phyloP scores from a whole-genome alignment of 306 rosid species.

The Comarum palustre region DNA sequence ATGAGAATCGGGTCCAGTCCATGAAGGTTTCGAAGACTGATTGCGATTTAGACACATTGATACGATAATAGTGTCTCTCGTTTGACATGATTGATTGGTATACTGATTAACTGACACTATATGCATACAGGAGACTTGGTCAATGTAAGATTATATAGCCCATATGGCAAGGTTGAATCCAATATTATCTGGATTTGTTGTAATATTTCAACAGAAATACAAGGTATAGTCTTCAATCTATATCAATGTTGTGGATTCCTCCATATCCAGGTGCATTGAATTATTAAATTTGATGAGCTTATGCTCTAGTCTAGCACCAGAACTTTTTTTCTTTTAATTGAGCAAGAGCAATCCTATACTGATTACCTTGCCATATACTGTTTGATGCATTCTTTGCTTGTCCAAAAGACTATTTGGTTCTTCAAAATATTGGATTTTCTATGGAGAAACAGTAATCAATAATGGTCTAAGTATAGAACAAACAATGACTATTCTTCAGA shows the following conservation, averaged over 20 bases:
- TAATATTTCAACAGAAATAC: neutral
- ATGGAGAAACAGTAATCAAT: neutral
- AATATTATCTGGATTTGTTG: neutral
- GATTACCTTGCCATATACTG: neutral
- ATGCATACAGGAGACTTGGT: neutral
- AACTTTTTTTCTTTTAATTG: too few relatives aligned
- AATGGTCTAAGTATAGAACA: neutral
- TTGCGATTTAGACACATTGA: neutral
- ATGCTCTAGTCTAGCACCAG: too few relatives aligned
- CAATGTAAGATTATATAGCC: neutral
- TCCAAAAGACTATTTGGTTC: neutral
- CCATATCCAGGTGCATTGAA: neutral
- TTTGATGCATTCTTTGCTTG: neutral
- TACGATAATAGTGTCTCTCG: neutral
- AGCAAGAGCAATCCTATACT: neutral
- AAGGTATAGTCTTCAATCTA: neutral
- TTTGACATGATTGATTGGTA: neutral
- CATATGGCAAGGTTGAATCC: neutral
- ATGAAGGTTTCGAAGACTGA: neutral
- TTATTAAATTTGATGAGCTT: neutral
- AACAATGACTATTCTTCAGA: neutral
- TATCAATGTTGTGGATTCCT: neutral
- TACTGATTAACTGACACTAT: neutral
- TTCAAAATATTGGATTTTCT: neutral
- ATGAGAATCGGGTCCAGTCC: neutral